Evolutionary conservation across 2,329 filamentous ascomycete genomes (phyloP).

Genomic region (Cadophora gregata): DNA sequence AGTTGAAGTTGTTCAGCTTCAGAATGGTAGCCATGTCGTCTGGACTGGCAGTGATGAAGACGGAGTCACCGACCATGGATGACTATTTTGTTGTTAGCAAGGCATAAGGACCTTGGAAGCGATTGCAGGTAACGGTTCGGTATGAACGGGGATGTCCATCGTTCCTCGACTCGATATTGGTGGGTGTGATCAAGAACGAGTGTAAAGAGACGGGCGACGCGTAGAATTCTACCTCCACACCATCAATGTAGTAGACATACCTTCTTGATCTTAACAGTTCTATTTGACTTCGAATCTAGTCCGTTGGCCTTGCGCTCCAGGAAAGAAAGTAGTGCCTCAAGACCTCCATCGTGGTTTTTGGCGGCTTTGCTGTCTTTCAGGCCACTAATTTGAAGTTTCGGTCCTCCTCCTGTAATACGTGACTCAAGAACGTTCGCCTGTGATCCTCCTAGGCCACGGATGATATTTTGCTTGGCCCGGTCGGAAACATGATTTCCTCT

Average conservation of each 20-base stretch:
- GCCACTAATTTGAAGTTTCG: conserved; percentile 58
- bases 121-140: conserved; percentile 40
- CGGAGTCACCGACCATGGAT: conserved; percentile 69
- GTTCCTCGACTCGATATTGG: conserved; percentile 39
- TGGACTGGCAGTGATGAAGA: conserved; percentile 70
- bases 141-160: conserved; percentile 35
- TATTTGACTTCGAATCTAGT: conserved; percentile 52
- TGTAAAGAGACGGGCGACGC: conserved; percentile 47
- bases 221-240: conserved; percentile 46
- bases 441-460: conserved; percentile 47
- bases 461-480: conserved; percentile 42
- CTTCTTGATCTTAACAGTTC: conserved; percentile 72
- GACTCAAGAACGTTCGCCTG: conserved; percentile 41
- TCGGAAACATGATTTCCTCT: conserved; percentile 42
- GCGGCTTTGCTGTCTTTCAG: conserved; percentile 73
- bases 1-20: conserved; percentile 71
- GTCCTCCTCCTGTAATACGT: conserved; percentile 36
- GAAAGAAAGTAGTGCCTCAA: conserved; percentile 69
- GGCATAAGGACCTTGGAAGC: conserved; percentile 46
- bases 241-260: conserved; percentile 66
- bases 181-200: conserved; percentile 51
- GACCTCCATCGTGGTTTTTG: conserved; percentile 68
- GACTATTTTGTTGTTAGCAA: conserved; percentile 75
- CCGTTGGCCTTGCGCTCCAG: conserved; percentile 72
- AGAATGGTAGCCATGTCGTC: conserved; percentile 68